Conservation (phyloP, 108 stramenopile species). For the Hondaea fermentalgiana region DNA sequence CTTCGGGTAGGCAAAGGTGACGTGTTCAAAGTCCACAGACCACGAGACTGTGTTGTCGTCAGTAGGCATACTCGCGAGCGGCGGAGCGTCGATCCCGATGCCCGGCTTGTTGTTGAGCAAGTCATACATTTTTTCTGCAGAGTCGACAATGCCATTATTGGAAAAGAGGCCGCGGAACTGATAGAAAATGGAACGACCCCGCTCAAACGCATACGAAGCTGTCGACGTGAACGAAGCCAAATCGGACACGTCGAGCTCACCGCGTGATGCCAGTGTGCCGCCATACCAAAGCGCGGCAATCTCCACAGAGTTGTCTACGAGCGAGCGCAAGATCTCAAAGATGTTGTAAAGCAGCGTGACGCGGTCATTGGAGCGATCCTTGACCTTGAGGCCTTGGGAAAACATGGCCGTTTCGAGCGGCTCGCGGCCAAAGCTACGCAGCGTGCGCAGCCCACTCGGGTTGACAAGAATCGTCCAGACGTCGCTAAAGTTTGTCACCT, state of each 20-base stretch:
- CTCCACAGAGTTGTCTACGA: neutral
- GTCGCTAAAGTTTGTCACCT: neutral
- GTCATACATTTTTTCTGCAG: constrained; percentile 16
- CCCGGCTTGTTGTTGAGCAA: neutral
- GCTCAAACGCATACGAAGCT: neutral
- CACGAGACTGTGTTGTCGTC: neutral
- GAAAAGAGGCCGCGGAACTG: neutral
- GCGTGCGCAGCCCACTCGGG: neutral
- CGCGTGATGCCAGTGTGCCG: neutral
- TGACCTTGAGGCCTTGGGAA: neutral
- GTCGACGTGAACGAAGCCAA: neutral
- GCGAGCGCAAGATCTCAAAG: constrained; percentile 6
- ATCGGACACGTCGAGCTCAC: neutral
- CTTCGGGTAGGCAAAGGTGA: constrained; percentile 29
- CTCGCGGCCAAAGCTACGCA: neutral
- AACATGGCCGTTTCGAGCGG: constrained; percentile 5
- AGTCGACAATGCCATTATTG: constrained; percentile 1
- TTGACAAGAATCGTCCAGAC: neutral
- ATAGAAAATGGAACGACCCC: neutral
- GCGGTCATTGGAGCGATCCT: neutral
- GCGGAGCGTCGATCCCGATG: neutral
- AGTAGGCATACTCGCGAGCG: neutral
- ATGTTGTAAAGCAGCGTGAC: neutral
- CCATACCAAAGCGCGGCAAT: neutral
- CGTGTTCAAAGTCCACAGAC: constrained; percentile 24